phyloP scores from a whole-genome alignment of 2,329 filamentous ascomycete genomes.

The Colletotrichum salicis region DNA sequence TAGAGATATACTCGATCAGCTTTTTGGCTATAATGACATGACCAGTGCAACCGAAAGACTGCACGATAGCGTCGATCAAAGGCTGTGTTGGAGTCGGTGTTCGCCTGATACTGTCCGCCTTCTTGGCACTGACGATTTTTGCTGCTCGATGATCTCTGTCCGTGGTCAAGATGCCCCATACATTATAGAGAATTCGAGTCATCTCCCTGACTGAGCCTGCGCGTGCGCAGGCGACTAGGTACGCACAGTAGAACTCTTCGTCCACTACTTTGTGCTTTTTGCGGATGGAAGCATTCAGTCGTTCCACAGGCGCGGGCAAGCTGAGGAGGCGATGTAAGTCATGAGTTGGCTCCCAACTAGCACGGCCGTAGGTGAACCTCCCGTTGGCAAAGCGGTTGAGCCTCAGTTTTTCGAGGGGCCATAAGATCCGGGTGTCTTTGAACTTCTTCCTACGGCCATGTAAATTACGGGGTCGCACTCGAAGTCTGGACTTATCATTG shows the following conservation, averaged over 20 bases:
- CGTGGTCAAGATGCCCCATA: constrained; percentile 18
- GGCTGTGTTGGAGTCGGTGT: constrained; percentile 66
- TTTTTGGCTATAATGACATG: constrained; percentile 68
- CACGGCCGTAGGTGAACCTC: constrained; percentile 20
- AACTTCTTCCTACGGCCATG: constrained; percentile 40
- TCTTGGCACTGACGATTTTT: constrained; percentile 43
- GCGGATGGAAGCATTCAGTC: constrained; percentile 31
- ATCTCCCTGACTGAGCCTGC: constrained; percentile 26
- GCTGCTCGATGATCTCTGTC: constrained; percentile 36
- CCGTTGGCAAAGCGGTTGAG: constrained; percentile 12
- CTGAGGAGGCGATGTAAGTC: constrained; percentile 30
- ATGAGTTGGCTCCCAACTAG: constrained; percentile 17
- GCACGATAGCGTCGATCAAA: constrained; percentile 74
- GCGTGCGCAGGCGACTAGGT: constrained; percentile 27
- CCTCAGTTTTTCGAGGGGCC: constrained; percentile 21
- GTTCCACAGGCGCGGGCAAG: constrained; percentile 13
- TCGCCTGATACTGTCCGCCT: constrained; percentile 57
- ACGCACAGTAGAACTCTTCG: constrained; percentile 23
- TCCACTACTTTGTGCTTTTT: background rate
- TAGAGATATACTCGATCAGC: constrained; percentile 71
- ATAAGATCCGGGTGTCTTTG: background rate
- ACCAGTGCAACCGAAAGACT: constrained; percentile 74
- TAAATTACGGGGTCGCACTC: constrained; percentile 52
- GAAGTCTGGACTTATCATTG: constrained; percentile 53
- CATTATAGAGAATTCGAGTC: constrained; percentile 9